Percentiles rank a stretch among this genome's conserved stretches.
Evolutionary conservation across 2,329 filamentous ascomycete genomes (phyloP).

Genomic region (Corinectria fuckeliana): DNA sequence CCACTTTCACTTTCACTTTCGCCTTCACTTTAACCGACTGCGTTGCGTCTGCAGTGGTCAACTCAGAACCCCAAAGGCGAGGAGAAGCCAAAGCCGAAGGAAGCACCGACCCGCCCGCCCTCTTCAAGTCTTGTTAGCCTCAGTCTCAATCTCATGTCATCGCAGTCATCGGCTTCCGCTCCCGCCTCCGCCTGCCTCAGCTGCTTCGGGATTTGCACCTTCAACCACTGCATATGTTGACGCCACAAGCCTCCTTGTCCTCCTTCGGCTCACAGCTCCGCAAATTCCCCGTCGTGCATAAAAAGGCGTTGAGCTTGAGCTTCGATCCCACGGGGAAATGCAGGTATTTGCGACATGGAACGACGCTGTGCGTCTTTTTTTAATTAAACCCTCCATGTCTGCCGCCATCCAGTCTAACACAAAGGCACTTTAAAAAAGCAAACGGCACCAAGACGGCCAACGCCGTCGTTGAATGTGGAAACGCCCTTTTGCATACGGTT

Average conservation of each 20-base stretch:
- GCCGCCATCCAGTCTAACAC: neutral
- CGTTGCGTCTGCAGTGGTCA: constrained; percentile 5
- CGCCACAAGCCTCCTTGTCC: neutral
- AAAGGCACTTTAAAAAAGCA: neutral
- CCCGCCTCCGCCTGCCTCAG: too few relatives aligned
- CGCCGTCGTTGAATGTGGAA: constrained; percentile 10
- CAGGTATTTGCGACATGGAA: neutral
- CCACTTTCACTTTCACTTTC: too few relatives aligned
- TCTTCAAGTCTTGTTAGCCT: too few relatives aligned
- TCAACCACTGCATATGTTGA: too few relatives aligned
- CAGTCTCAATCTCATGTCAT: neutral
- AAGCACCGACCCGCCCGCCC: too few relatives aligned
- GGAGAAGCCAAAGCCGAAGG: too few relatives aligned
- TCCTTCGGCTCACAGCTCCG: neutral
- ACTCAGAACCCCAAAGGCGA: neutral
- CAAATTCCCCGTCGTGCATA: neutral
- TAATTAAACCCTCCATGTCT: neutral
- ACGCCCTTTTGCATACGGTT: constrained; percentile 16
- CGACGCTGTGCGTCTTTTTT: neutral
- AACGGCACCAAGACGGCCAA: neutral
- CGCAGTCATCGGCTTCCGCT: too few relatives aligned
- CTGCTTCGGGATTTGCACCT: too few relatives aligned
- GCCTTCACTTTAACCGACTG: too few relatives aligned
- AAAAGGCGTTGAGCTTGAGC: neutral
- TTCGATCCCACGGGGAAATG: neutral